These are phyloP conservation scores for Metarhizium guizhouense DNA, from an alignment of 2,329 filamentous ascomycete species.

Conservation along the genomic window DNA sequence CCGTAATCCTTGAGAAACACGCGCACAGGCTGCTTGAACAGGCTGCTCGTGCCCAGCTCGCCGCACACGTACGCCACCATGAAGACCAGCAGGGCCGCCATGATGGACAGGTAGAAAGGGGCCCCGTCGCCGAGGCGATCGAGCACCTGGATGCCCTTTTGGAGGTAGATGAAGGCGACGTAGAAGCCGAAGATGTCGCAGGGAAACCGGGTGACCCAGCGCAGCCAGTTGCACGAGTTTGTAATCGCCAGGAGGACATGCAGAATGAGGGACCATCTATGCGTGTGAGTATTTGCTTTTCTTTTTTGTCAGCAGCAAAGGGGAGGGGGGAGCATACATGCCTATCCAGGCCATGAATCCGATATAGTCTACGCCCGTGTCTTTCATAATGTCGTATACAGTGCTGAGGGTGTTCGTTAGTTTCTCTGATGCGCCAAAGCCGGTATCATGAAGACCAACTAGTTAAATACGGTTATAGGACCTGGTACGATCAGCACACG, in stretches of 20 bases:
- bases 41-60: slow-evolving; percentile 57
- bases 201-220: slow-evolving; percentile 82
- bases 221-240: slow-evolving; percentile 82
- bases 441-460: slow-evolving; percentile 35
- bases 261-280: slow-evolving; percentile 71
- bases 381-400: slow-evolving; percentile 78
- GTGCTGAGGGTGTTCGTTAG: slow-evolving; percentile 39
- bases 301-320: neutral
- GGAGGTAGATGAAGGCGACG: slow-evolving; percentile 83
- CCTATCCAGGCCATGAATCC: slow-evolving; percentile 91
- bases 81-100: slow-evolving; percentile 68
- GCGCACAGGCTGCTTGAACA: slow-evolving; percentile 67
- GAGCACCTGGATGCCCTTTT: slow-evolving; percentile 83
- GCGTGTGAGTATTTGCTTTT: neutral
- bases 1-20: slow-evolving; percentile 87
- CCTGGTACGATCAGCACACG: slow-evolving; percentile 27
- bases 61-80: slow-evolving; percentile 68
- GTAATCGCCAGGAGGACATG: slow-evolving; percentile 78
- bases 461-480: slow-evolving; percentile 92
- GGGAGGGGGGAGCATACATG: slow-evolving; percentile 35
- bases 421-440: neutral
- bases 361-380: slow-evolving; percentile 71
- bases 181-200: slow-evolving; percentile 95
- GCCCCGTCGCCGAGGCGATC: slow-evolving; percentile 59
- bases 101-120: slow-evolving; percentile 71